Evolutionary conservation across 805 yeast genomes (phyloP).

Genomic region (Ogataea glucozyma): DNA sequence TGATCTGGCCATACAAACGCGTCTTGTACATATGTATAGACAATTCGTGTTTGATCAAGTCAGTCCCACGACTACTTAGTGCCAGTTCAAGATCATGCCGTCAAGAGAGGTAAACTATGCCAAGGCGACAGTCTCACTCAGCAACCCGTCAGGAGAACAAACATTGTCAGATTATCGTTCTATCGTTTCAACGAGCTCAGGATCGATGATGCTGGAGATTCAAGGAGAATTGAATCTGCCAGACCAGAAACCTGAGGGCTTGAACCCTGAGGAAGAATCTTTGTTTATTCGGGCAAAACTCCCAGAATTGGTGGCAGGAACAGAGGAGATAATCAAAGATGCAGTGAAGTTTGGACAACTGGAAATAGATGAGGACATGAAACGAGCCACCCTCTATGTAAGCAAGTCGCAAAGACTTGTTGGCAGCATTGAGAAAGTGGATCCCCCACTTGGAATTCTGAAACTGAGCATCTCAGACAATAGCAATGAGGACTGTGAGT

Average conservation of each 20-base stretch:
- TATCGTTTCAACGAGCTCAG: conserved; percentile 52
- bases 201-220: conserved; percentile 63
- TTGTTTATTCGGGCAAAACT: conserved; percentile 37
- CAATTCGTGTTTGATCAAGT: neutral
- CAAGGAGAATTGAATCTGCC: conserved; percentile 71
- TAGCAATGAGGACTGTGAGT: conserved; percentile 40
- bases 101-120: conserved; percentile 20
- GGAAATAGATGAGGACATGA: conserved; percentile 44
- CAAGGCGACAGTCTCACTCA: conserved; percentile 18
- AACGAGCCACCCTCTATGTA: conserved; percentile 57
- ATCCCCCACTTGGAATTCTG: conserved; percentile 66
- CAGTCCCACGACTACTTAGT: neutral
- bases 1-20: too few species aligned
- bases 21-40: too few species aligned
- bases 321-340: conserved; percentile 22
- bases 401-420: conserved; percentile 71
- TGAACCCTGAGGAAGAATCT: conserved; percentile 36
- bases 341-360: conserved; percentile 55
- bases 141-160: neutral
- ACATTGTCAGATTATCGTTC: conserved; percentile 17
- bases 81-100: conserved; percentile 24
- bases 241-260: conserved; percentile 31
- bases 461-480: conserved; percentile 39
- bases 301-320: conserved; percentile 15
- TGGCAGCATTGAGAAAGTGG: conserved; percentile 59